Evolutionary conservation across 1,284 basidiomycete species (phyloP).

Genomic region (Boletellus sp.): DNA sequence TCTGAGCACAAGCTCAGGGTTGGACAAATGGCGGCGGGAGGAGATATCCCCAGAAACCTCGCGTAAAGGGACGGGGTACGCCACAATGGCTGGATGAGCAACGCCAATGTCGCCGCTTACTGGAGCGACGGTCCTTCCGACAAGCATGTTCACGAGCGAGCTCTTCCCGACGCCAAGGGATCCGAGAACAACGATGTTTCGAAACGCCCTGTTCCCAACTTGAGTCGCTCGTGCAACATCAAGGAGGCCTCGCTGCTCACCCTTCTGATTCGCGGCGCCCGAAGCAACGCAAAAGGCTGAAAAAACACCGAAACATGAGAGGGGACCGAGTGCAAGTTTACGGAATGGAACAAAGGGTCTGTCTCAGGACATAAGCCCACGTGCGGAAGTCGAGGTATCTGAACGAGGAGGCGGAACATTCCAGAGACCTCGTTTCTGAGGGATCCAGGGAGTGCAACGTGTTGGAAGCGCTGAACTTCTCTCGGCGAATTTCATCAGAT

Average conservation of each 20-base stretch:
- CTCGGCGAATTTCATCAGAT: not conserved
- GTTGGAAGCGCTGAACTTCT: conserved; percentile 5
- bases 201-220: conserved; percentile 7
- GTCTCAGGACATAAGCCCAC: too few relatives aligned
- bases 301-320: conserved; percentile 1
- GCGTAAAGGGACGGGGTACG: conserved; percentile 11
- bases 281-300: not conserved
- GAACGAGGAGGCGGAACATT: not conserved
- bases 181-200: conserved; percentile 24
- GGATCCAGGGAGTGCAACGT: conserved; percentile 9
- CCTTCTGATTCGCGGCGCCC: conserved; percentile 1
- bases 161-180: conserved; percentile 30
- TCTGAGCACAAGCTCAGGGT: conserved; percentile 7
- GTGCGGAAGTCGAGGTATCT: too few relatives aligned
- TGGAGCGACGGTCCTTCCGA: conserved; percentile 20
- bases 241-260: conserved; percentile 10
- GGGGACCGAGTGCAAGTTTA: too few relatives aligned
- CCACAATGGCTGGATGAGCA: conserved; percentile 17
- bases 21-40: not conserved
- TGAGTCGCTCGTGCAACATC: conserved; percentile 2
- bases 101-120: conserved; percentile 21
- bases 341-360: too few relatives aligned
- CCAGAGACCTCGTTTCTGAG: not conserved
- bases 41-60: conserved; percentile 6
- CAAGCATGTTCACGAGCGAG: conserved; percentile 28